Evolutionary conservation across 106 monocot species (phyloP).

Genomic region (Triglochin maritima): DNA sequence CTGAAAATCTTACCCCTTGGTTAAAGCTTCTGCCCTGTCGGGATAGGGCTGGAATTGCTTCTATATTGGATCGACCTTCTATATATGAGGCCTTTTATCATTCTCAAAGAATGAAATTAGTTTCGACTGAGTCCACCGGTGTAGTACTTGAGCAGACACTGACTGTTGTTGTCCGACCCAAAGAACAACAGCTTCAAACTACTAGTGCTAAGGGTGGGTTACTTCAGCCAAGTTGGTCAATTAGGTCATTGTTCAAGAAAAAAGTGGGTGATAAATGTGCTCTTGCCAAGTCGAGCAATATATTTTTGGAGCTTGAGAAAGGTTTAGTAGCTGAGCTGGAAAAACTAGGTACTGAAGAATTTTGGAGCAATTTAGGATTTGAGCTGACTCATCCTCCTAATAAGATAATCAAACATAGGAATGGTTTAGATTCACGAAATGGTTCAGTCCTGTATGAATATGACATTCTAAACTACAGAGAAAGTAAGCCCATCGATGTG

Average conservation of each 20-base stretch:
- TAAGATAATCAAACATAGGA: conserved; percentile 30
- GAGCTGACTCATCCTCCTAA: conserved; percentile 41
- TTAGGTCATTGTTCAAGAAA: conserved; percentile 67
- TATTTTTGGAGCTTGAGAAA: conserved; percentile 68
- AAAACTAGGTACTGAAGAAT: conserved; percentile 24
- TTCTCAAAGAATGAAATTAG: conserved; percentile 67
- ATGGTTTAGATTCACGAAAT: conserved; percentile 15
- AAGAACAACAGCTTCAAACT: conserved; percentile 5
- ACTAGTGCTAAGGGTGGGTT: conserved; percentile 12
- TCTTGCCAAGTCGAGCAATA: conserved; percentile 61
- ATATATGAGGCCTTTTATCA: conserved; percentile 85
- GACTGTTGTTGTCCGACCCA: conserved; percentile 65
- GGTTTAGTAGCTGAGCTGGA: conserved; percentile 39
- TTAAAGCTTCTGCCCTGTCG: conserved; percentile 94
- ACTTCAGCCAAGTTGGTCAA: conserved; percentile 77
- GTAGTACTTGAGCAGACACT: conserved; percentile 68
- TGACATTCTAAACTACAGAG: conserved; percentile 24
- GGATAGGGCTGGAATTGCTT: conserved; percentile 88
- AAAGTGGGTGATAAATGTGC: conserved; percentile 43
- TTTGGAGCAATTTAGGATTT: conserved; percentile 36
- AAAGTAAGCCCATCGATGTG: conserved; percentile 47
- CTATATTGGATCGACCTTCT: conserved; percentile 74
- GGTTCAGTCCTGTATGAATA: conserved; percentile 47
- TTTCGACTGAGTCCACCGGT: conserved; percentile 35
- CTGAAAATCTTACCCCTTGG: conserved; percentile 99